phyloP scores from a whole-genome alignment of 139 green algal species.

The Picocystis salinarum region DNA sequence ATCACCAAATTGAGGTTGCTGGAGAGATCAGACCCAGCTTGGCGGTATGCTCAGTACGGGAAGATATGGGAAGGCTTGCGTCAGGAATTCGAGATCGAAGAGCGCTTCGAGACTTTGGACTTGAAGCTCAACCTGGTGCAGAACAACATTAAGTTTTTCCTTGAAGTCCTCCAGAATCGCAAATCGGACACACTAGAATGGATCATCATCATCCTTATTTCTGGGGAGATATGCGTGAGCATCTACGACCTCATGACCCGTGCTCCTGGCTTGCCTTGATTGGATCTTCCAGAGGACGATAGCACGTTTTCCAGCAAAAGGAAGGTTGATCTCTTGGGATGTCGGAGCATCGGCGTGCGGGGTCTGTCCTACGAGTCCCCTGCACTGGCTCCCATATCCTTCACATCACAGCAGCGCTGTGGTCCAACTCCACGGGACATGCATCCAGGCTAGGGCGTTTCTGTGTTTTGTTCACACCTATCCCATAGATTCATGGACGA shows the following conservation, averaged over 20 bases:
- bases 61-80: conserved; percentile 32
- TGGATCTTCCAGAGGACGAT: no score
- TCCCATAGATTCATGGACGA: no score
- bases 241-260: conserved; percentile 37
- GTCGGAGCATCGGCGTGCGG: no score
- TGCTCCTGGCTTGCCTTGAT: no score
- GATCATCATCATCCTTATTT: conserved; percentile 40
- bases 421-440: no score
- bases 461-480: no score
- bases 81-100: conserved; percentile 35
- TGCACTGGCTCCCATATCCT: no score
- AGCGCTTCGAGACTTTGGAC: conserved; percentile 27
- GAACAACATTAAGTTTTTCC: conserved; percentile 40
- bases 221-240: conserved; percentile 28
- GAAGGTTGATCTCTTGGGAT: no score
- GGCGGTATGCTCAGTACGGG: conserved; percentile 29
- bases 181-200: conserved; percentile 31
- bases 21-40: conserved; percentile 35
- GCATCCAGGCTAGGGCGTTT: no score
- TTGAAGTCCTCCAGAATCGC: conserved; percentile 30
- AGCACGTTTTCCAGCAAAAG: no score
- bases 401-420: no score
- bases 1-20: conserved; percentile 36
- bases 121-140: conserved; percentile 40
- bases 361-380: no score